Evolutionary conservation across 305 asterid genomes (phyloP).

Genomic region (Ajuga reptans): DNA sequence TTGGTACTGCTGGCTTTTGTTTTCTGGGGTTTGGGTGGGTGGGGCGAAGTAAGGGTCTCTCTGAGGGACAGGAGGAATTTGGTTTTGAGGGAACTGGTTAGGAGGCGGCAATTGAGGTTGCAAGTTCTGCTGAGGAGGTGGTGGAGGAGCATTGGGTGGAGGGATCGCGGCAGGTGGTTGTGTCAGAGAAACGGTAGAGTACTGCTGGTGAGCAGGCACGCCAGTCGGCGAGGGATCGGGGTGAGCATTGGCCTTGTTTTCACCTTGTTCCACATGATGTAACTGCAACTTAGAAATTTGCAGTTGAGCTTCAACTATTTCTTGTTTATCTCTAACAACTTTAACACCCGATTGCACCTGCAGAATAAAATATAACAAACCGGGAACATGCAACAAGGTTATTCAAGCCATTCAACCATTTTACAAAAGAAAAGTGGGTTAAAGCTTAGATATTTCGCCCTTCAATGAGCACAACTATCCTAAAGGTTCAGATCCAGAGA

Average conservation of each 20-base stretch:
- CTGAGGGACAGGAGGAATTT: conserved; percentile 48
- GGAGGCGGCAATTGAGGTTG: conserved; percentile 53
- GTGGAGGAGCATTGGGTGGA: conserved; percentile 46
- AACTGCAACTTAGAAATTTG: conserved; percentile 55
- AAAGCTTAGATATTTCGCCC: background rate
- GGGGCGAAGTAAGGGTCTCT: conserved; percentile 55
- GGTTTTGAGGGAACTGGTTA: conserved; percentile 49
- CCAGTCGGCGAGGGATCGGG: conserved; percentile 40
- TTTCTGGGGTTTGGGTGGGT: conserved; percentile 51
- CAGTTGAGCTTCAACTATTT: conserved; percentile 59
- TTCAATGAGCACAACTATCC: background rate
- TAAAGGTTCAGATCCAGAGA: background rate
- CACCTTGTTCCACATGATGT: conserved; percentile 46
- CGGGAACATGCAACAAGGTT: background rate
- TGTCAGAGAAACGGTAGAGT: conserved; percentile 35
- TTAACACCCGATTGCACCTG: conserved; percentile 74
- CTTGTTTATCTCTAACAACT: conserved; percentile 68
- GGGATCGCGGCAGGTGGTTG: conserved; percentile 36
- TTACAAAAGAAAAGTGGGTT: background rate
- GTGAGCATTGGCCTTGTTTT: conserved; percentile 33
- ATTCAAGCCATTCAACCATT: conserved; percentile 13
- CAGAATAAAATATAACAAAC: conserved; percentile 15
- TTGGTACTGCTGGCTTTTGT: conserved; percentile 47
- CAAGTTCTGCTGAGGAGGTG: conserved; percentile 42
- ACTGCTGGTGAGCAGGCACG: conserved; percentile 44